Conservation (phyloP, 345 rosid species). For the Melaleuca quinquenervia region DNA sequence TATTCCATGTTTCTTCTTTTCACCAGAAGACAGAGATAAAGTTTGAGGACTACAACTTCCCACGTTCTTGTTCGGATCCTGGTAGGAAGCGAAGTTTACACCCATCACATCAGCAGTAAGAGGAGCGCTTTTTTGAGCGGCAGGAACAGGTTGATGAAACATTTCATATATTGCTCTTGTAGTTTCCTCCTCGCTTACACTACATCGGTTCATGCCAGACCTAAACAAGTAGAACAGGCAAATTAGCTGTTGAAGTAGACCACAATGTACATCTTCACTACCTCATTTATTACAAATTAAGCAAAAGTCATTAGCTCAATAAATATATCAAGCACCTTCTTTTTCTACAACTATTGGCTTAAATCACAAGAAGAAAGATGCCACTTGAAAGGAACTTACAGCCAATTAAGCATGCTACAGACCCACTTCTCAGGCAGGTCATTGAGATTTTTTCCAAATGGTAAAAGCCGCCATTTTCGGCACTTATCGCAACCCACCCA, state of each 20-base stretch:
- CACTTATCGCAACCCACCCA: constrained; percentile 95
- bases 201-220: constrained; percentile 79
- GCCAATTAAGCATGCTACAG: constrained; percentile 94
- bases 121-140: constrained; percentile 28
- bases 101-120: constrained; percentile 24
- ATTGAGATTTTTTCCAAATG: constrained; percentile 46
- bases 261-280: background rate
- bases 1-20: constrained; percentile 43
- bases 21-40: constrained; percentile 8
- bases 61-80: constrained; percentile 12
- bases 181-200: constrained; percentile 68
- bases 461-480: constrained; percentile 89
- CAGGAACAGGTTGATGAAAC: constrained; percentile 28
- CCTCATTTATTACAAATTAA: background rate
- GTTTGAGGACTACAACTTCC: constrained; percentile 10
- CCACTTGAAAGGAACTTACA: constrained; percentile 51
- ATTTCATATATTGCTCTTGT: constrained; percentile 45
- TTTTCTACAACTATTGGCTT: background rate
- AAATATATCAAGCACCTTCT: background rate
- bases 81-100: constrained; percentile 8
- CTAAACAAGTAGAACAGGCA: constrained; percentile 28
- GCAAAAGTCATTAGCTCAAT: background rate
- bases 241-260: constrained; percentile 3
- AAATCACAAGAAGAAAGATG: background rate
- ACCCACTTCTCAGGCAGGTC: constrained; percentile 88